phyloP scores from a whole-genome alignment of 495 filamentous ascomycete genomes.

The Penicillium angulare region DNA sequence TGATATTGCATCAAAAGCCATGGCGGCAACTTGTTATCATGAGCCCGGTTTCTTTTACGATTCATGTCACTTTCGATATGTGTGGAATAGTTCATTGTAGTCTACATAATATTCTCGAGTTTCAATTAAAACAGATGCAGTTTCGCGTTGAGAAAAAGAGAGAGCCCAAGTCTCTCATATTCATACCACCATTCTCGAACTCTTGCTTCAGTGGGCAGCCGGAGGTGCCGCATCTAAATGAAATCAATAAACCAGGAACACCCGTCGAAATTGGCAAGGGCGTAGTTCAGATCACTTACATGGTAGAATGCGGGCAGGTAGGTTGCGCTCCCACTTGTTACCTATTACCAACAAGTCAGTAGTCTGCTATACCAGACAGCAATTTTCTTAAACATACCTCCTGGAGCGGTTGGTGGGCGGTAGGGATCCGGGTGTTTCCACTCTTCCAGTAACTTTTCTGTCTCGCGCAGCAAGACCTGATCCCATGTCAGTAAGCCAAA shows the following conservation, averaged over 20 bases:
- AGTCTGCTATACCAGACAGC: constrained; percentile 23
- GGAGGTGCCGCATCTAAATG: constrained; percentile 18
- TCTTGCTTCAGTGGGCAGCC: constrained; percentile 14
- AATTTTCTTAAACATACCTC: constrained; percentile 72
- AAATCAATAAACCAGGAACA: constrained; percentile 6
- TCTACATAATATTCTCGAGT: too few relatives aligned
- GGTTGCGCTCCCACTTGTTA: constrained; percentile 93
- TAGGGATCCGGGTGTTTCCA: constrained; percentile 99
- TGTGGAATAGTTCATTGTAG: too few relatives aligned
- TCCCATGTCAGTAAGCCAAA: constrained; percentile 4
- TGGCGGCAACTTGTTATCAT: too few relatives aligned
- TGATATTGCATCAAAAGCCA: too few relatives aligned
- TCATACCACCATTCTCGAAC: neutral
- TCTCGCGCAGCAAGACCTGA: constrained; percentile 78
- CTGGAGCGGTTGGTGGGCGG: constrained; percentile 80
- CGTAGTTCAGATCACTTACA: constrained; percentile 53
- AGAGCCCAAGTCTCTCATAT: neutral
- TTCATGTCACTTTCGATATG: too few relatives aligned
- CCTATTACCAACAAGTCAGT: constrained; percentile 58
- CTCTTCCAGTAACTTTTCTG: constrained; percentile 80
- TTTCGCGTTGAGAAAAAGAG: neutral
- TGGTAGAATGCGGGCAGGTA: constrained; percentile 73
- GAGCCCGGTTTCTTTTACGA: too few relatives aligned
- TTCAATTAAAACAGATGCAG: neutral
- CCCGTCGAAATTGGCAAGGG: constrained; percentile 7